These are phyloP conservation scores for Monotropa hypopitys DNA, from an alignment of 179 eudicot species.

Conservation along the genomic window DNA sequence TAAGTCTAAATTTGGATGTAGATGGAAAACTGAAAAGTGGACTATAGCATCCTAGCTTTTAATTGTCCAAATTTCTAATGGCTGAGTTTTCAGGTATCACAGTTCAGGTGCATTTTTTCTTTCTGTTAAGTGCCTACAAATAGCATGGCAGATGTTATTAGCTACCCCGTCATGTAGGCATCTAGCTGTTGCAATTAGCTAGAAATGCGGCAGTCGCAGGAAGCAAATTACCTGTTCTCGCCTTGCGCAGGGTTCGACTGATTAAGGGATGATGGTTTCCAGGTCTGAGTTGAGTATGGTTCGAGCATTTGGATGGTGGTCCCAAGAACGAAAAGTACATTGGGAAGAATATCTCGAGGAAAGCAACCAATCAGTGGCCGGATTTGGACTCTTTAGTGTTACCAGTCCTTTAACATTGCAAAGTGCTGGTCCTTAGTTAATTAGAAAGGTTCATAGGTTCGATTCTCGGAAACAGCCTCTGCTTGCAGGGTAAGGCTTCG, in stretches of 20 bases:
- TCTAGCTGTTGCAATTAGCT: neutral
- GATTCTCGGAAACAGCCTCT: too few relatives aligned
- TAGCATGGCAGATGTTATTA: neutral
- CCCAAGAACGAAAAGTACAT: neutral
- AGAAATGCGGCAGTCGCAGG: neutral
- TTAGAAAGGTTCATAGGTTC: too few relatives aligned
- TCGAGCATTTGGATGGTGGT: neutral
- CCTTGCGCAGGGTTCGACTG: neutral
- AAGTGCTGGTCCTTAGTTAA: neutral
- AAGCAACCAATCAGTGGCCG: neutral
- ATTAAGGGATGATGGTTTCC: neutral
- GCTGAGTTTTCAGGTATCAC: neutral
- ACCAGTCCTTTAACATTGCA: too few relatives aligned
- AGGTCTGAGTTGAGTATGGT: neutral
- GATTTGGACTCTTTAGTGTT: neutral
- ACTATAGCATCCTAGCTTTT: neutral
- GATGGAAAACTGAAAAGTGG: neutral
- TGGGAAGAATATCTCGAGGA: neutral
- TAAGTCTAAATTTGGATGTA: neutral
- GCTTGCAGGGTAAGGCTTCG: too few relatives aligned
- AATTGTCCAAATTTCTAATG: neutral
- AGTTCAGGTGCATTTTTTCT: neutral
- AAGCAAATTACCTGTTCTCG: neutral
- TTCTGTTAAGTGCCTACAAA: neutral
- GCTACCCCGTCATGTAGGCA: neutral